These are phyloP conservation scores for Fusarium caatingaense DNA, from an alignment of 2,329 filamentous ascomycete species.

Conservation along the genomic window DNA sequence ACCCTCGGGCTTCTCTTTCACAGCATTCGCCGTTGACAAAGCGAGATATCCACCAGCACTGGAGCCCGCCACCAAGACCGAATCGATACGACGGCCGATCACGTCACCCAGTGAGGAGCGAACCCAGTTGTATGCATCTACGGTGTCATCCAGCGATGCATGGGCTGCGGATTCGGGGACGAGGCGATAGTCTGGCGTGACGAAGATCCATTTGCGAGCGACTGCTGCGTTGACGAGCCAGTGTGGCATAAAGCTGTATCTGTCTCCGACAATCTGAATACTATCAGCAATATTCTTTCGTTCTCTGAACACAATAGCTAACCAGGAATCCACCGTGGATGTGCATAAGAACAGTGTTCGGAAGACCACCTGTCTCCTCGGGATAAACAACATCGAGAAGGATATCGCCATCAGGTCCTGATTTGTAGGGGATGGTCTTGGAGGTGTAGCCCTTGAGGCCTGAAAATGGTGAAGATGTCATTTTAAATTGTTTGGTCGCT, in stretches of 20 bases:
- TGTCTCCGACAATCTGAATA: constrained; percentile 34
- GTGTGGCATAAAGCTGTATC: constrained; percentile 36
- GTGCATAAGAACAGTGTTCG: constrained; percentile 33
- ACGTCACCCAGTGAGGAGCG: constrained; percentile 3
- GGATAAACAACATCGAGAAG: constrained; percentile 36
- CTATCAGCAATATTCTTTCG: neutral
- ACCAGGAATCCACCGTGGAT: constrained; percentile 41
- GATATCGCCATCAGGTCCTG: constrained; percentile 19
- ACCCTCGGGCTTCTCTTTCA: constrained; percentile 13
- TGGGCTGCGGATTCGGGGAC: constrained; percentile 40
- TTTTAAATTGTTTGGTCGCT: neutral
- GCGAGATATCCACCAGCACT: constrained; percentile 40
- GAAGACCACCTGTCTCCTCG: constrained; percentile 6
- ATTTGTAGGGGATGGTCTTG: constrained; percentile 33
- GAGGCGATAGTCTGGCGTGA: constrained; percentile 41
- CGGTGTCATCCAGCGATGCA: constrained; percentile 25
- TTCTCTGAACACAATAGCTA: accelerated
- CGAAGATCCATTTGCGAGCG: constrained; percentile 41
- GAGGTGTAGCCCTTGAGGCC: constrained; percentile 31
- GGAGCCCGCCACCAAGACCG: constrained; percentile 34
- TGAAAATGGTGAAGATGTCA: constrained; percentile 7
- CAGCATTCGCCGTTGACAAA: constrained; percentile 17
- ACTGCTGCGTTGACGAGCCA: constrained; percentile 36
- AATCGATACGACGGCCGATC: constrained; percentile 17
- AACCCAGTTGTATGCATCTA: constrained; percentile 41